phyloP scores from a whole-genome alignment of 2,329 filamentous ascomycete species.

The Scedosporium dehoogii region DNA sequence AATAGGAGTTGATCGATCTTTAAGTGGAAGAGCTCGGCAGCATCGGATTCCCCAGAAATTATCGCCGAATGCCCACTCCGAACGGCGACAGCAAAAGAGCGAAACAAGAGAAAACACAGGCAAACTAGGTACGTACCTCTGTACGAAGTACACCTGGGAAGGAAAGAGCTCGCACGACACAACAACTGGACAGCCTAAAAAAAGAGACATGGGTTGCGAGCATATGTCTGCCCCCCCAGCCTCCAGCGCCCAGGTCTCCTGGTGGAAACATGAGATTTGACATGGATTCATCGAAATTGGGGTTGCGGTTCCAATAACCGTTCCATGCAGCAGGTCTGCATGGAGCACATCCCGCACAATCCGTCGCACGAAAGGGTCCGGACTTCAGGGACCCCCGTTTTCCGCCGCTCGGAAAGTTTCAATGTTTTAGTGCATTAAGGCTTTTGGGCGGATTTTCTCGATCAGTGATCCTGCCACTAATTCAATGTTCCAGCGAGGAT shows the following conservation, averaged over 20 bases:
- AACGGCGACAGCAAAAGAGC: neutral
- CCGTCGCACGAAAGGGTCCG: neutral
- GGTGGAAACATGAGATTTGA: neutral
- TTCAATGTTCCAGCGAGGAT: neutral
- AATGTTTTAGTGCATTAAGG: neutral
- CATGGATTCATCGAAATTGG: neutral
- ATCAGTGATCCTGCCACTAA: neutral
- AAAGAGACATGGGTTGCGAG: too few relatives aligned
- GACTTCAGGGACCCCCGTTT: neutral
- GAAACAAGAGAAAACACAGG: neutral
- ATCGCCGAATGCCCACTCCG: neutral
- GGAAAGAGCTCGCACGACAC: too few relatives aligned
- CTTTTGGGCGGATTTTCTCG: neutral
- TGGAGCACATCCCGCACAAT: slow-evolving; percentile 1
- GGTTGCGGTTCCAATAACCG: neutral
- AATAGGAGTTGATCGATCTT: too few relatives aligned
- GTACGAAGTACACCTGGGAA: too few relatives aligned
- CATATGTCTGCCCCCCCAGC: too few relatives aligned
- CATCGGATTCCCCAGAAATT: neutral
- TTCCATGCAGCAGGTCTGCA: neutral
- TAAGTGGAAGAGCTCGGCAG: neutral
- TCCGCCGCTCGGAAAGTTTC: neutral
- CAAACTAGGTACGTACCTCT: neutral
- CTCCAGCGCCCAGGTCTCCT: too few relatives aligned
- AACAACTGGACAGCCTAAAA: too few relatives aligned